phyloP scores from a whole-genome alignment of 305 asterid genomes.

The Caryopteris hybrid region DNA sequence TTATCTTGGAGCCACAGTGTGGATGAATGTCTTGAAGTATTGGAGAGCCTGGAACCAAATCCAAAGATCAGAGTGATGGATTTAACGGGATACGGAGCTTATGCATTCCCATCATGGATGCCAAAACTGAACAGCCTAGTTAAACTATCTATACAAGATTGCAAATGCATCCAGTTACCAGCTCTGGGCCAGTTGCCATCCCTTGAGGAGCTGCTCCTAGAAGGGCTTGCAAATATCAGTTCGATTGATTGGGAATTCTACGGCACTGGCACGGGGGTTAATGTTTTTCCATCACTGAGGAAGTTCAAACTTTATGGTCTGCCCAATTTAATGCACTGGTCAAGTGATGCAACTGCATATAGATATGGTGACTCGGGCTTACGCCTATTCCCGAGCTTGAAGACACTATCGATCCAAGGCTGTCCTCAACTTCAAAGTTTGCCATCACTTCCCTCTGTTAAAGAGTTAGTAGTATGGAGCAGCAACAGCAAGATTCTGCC shows the following conservation, averaged over 20 bases:
- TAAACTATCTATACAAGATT: neutral
- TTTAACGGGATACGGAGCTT: neutral
- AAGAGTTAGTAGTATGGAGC: conserved; percentile 4
- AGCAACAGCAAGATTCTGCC: neutral
- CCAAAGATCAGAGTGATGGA: neutral
- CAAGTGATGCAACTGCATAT: neutral
- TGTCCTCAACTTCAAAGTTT: neutral
- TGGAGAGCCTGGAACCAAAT: conserved; percentile 1
- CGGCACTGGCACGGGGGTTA: neutral
- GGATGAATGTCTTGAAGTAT: neutral
- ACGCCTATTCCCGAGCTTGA: neutral
- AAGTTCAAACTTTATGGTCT: neutral
- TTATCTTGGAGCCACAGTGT: conserved; percentile 1
- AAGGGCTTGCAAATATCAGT: neutral
- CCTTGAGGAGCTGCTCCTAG: neutral
- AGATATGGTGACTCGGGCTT: no score
- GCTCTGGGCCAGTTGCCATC: neutral
- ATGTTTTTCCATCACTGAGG: neutral
- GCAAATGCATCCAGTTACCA: neutral
- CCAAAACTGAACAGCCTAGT: neutral
- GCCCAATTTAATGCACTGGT: neutral
- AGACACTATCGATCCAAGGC: neutral
- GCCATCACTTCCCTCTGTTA: neutral
- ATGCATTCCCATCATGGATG: conserved; percentile 3
- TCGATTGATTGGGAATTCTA: neutral